phyloP scores from a whole-genome alignment of 2,329 filamentous ascomycete species.

The Fusarium papillatum region DNA sequence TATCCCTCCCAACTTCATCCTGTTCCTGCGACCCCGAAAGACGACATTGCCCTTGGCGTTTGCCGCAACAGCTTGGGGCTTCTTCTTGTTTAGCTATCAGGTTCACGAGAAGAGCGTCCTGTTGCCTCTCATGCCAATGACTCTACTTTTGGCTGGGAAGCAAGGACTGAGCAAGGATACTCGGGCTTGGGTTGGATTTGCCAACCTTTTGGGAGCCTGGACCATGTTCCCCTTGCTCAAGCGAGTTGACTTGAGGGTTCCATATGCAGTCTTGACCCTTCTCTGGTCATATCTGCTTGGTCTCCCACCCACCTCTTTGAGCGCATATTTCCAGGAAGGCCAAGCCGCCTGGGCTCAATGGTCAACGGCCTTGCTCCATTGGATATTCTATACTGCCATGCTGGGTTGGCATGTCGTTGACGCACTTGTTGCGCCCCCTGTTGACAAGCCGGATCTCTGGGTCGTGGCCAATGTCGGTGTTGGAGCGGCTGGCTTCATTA shows the following conservation, averaged over 20 bases:
- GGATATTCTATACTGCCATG: slow-evolving; percentile 83
- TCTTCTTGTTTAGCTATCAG: slow-evolving; percentile 98
- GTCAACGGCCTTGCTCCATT: slow-evolving; percentile 78
- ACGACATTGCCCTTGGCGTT: slow-evolving; percentile 84
- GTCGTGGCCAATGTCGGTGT: slow-evolving; percentile 91
- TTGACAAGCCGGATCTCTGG: slow-evolving; percentile 92
- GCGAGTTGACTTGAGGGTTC: slow-evolving; percentile 85
- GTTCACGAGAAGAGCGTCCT: slow-evolving; percentile 99
- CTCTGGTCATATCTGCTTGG: slow-evolving; percentile 95
- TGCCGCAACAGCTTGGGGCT: slow-evolving; percentile 91
- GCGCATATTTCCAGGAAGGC: slow-evolving; percentile 73
- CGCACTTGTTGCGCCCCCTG: slow-evolving; percentile 75
- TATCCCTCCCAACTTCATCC: slow-evolving; percentile 80
- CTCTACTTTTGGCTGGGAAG: slow-evolving; percentile 83
- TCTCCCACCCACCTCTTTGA: slow-evolving; percentile 82
- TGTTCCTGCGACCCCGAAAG: slow-evolving; percentile 84
- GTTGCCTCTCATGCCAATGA: slow-evolving; percentile 94
- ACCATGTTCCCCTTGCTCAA: slow-evolving; percentile 94
- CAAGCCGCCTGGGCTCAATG: slow-evolving; percentile 53
- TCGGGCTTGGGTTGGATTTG: slow-evolving; percentile 95
- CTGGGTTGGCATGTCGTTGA: slow-evolving; percentile 85
- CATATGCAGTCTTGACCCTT: slow-evolving; percentile 86
- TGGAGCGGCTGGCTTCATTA: slow-evolving; percentile 85
- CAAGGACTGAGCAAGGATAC: slow-evolving; percentile 82
- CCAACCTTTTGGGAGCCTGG: slow-evolving; percentile 90